These are phyloP conservation scores for Rhizomucor pusillus DNA, from an alignment of 371 early-diverging fungal genomes.

Conservation along the genomic window DNA sequence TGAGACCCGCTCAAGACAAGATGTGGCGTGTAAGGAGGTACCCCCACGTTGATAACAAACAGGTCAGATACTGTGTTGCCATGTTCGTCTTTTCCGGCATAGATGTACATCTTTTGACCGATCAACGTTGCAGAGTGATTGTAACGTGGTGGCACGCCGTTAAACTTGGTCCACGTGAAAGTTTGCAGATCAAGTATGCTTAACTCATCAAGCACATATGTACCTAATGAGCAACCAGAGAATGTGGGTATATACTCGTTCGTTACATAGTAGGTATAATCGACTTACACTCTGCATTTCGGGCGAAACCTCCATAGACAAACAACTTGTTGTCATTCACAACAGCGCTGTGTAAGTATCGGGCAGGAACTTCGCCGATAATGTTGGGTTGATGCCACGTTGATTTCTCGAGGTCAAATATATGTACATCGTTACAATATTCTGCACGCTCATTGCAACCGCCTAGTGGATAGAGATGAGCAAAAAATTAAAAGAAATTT, in stretches of 20 bases:
- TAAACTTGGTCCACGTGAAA: slow-evolving; percentile 54
- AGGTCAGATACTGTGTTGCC: slow-evolving; percentile 62
- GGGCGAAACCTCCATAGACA: slow-evolving; percentile 67
- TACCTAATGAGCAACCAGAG: slow-evolving; percentile 32
- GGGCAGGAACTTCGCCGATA: slow-evolving; percentile 41
- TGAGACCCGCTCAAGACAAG: slow-evolving; percentile 34
- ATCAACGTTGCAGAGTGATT: slow-evolving; percentile 61
- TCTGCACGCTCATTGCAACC: slow-evolving; percentile 57
- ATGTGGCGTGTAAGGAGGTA: slow-evolving; percentile 44
- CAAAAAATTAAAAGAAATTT: slow-evolving; percentile 1
- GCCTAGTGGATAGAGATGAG: slow-evolving; percentile 25
- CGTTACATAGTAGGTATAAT: neutral
- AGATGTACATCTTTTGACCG: slow-evolving; percentile 57
- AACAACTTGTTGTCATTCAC: slow-evolving; percentile 62
- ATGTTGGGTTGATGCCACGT: slow-evolving; percentile 64
- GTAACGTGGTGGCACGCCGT: slow-evolving; percentile 55
- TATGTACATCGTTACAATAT: slow-evolving; percentile 64
- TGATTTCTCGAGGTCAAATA: slow-evolving; percentile 55
- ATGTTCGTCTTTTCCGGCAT: slow-evolving; percentile 59
- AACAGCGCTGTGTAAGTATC: slow-evolving; percentile 62
- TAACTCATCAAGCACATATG: slow-evolving; percentile 59
- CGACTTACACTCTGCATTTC: slow-evolving; percentile 56
- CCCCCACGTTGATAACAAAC: slow-evolving; percentile 52
- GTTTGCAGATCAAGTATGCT: slow-evolving; percentile 56
- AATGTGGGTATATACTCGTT: neutral